These are phyloP conservation scores for Phytophthora uliginosa DNA, from an alignment of 352 stramenopile species.

Conservation along the genomic window DNA sequence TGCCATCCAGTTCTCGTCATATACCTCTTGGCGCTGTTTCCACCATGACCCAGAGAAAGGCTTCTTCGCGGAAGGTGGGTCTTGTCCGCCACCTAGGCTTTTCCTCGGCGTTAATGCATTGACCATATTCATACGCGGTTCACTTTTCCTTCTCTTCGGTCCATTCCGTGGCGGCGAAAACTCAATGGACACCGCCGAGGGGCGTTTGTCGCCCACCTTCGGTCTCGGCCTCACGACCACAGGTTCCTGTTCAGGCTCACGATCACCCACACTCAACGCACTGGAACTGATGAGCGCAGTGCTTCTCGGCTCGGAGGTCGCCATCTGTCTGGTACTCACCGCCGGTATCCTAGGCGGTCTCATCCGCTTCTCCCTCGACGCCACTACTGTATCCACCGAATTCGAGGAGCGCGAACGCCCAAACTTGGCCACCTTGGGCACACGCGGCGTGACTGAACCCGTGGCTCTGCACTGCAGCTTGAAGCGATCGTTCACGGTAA, in stretches of 20 bases:
- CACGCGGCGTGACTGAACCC: conserved; percentile 34
- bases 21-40: conserved; percentile 73
- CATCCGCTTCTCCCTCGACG: conserved; percentile 5
- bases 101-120: conserved; percentile 21
- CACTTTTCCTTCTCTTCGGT: conserved; percentile 41
- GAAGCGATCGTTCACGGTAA: conserved; percentile 73
- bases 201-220: conserved; percentile 43
- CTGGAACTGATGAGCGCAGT: conserved; percentile 16
- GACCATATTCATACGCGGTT: conserved; percentile 5
- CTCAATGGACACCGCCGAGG: conserved; percentile 47
- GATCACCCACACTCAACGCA: conserved; percentile 6
- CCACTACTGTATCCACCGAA: conserved; percentile 8
- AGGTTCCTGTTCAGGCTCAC: conserved; percentile 30
- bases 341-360: conserved; percentile 11
- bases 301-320: conserved; percentile 4
- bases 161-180: conserved; percentile 51
- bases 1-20: conserved; percentile 84
- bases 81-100: conserved; percentile 4
- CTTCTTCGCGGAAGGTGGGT: conserved; percentile 25
- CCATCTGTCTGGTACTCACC: not conserved
- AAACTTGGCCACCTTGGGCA: conserved; percentile 38
- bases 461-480: conserved; percentile 62
- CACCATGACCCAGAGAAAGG: conserved; percentile 69
- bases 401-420: conserved; percentile 12
- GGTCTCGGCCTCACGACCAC: conserved; percentile 7